Conservation (phyloP, 2,329 filamentous ascomycete species). For the Sarocladium brachiariae region DNA sequence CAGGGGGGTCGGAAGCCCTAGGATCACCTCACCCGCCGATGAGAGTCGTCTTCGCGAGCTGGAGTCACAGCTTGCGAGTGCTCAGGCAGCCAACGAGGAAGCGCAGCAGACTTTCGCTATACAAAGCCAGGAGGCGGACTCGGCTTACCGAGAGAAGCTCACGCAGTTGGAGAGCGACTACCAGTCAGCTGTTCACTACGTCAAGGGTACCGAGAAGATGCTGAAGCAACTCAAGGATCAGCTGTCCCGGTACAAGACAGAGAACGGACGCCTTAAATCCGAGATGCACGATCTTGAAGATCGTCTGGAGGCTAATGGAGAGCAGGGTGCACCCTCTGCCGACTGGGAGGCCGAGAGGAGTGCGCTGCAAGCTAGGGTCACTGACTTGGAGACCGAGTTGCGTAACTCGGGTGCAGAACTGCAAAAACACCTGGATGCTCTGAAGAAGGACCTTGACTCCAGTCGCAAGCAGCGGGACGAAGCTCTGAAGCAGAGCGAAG, state of each 20-base stretch:
- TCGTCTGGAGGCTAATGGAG: slow-evolving; percentile 31
- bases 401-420: slow-evolving; percentile 58
- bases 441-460: slow-evolving; percentile 64
- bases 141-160: slow-evolving; percentile 85
- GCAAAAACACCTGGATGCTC: slow-evolving; percentile 60
- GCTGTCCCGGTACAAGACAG: slow-evolving; percentile 81
- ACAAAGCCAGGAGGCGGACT: slow-evolving; percentile 80
- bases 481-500: slow-evolving; percentile 42
- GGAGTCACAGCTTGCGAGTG: slow-evolving; percentile 77
- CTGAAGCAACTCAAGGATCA: slow-evolving; percentile 98
- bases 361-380: slow-evolving; percentile 60
- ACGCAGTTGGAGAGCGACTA: slow-evolving; percentile 95
- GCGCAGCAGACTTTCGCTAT: slow-evolving; percentile 69
- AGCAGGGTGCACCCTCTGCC: slow-evolving; percentile 36
- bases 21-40: slow-evolving; percentile 68
- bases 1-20: slow-evolving; percentile 61
- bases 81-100: slow-evolving; percentile 76
- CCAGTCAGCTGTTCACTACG: slow-evolving; percentile 94
- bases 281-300: slow-evolving; percentile 67
- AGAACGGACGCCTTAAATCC: slow-evolving; percentile 74
- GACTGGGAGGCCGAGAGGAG: slow-evolving; percentile 73
- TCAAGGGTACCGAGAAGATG: slow-evolving; percentile 99
- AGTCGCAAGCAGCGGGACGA: slow-evolving; percentile 60
- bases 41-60: slow-evolving; percentile 70
- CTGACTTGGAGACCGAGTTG: slow-evolving; percentile 62